These are phyloP conservation scores for Plantago ovata DNA, from an alignment of 257 asterid species.

Conservation along the genomic window DNA sequence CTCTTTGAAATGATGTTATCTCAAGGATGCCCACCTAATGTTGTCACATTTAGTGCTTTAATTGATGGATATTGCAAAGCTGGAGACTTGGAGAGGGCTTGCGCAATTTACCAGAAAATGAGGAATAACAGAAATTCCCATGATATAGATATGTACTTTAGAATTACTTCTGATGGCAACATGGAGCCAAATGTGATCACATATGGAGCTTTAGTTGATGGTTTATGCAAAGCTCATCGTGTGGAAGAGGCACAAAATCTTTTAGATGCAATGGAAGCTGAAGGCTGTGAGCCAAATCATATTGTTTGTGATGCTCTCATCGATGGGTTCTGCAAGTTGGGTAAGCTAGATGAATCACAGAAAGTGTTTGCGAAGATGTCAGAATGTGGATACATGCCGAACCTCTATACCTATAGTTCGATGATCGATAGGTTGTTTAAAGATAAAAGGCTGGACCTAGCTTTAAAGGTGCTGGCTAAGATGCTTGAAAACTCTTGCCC, in stretches of 20 bases:
- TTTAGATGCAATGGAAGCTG: constrained; percentile 59
- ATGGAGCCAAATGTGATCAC: constrained; percentile 72
- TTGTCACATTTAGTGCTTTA: constrained; percentile 80
- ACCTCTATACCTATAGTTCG: constrained; percentile 74
- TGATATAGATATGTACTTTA: constrained; percentile 69
- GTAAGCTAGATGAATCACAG: constrained; percentile 89
- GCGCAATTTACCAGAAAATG: constrained; percentile 78
- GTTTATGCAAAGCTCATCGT: constrained; percentile 84
- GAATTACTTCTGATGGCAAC: constrained; percentile 32
- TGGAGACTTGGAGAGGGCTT: constrained; percentile 73
- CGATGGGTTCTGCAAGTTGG: constrained; percentile 92
- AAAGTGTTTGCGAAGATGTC: constrained; percentile 74
- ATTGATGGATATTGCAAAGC: constrained; percentile 94
- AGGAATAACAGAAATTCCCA: constrained; percentile 44
- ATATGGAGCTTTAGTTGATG: constrained; percentile 88
- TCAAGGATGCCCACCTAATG: constrained; percentile 76
- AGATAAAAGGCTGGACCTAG: constrained; percentile 89
- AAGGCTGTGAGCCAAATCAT: constrained; percentile 77
- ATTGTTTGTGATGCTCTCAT: constrained; percentile 82
- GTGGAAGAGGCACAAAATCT: constrained; percentile 73
- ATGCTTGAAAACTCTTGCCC: constrained; percentile 79
- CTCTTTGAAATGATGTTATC: constrained; percentile 73
- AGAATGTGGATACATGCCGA: constrained; percentile 64
- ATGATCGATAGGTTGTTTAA: constrained; percentile 77
- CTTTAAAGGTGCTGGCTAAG: constrained; percentile 68